A percentile compares a stretch with the other conserved stretches of the same genome.
Evolutionary conservation across 306 rosid species (phyloP).

Genomic region (Vicia sativa): DNA sequence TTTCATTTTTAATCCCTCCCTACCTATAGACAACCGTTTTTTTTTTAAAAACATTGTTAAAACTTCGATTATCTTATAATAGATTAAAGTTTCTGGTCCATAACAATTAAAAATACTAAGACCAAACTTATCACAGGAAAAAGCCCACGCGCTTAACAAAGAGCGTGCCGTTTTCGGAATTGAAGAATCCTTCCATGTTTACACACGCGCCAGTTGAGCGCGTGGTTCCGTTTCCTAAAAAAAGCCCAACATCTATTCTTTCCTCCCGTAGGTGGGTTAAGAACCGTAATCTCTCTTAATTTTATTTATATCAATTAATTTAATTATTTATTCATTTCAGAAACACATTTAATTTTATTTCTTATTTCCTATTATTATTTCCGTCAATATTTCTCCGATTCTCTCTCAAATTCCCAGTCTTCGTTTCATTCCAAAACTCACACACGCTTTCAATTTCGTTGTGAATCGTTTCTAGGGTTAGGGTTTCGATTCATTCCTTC

Average conservation of each 20-base stretch:
- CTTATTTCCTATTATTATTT: neutral
- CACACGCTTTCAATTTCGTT: constrained; percentile 1
- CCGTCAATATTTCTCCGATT: constrained; percentile 12
- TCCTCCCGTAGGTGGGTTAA: constrained; percentile 44
- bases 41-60: no score
- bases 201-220: constrained; percentile 38
- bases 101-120: neutral
- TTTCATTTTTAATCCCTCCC: no score
- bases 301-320: neutral
- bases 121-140: neutral
- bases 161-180: neutral
- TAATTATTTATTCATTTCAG: neutral
- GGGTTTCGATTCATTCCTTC: constrained; percentile 31
- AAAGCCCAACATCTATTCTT: constrained; percentile 50
- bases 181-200: neutral
- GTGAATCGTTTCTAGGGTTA: constrained; percentile 42
- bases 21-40: no score
- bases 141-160: neutral
- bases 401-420: constrained; percentile 24
- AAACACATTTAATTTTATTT: no score
- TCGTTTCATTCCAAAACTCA: constrained; percentile 8
- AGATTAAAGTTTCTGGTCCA: neutral
- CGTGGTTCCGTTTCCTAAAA: constrained; percentile 44
- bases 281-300: neutral
- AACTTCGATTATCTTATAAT: no score